These are phyloP conservation scores for Skeletonema potamos DNA, from an alignment of 108 stramenopile genomes.

Conservation along the genomic window DNA sequence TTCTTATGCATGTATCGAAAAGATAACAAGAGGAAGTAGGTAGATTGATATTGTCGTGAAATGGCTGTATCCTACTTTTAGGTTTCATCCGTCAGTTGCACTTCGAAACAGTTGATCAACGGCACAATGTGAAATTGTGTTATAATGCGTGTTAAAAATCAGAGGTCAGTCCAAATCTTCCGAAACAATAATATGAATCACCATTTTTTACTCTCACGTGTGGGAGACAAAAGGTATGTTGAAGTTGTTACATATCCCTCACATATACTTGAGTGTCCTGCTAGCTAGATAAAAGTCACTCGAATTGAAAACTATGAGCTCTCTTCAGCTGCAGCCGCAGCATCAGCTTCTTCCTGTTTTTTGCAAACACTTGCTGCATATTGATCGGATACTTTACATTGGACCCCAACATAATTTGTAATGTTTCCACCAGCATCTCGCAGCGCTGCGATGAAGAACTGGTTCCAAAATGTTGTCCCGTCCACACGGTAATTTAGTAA, in stretches of 20 bases:
- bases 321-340: slow-evolving; percentile 16
- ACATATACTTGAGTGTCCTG: not conserved
- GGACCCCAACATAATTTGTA: slow-evolving; percentile 98
- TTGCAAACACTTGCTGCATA: slow-evolving; percentile 87
- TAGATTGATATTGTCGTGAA: not conserved
- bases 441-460: slow-evolving; percentile 95
- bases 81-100: not conserved
- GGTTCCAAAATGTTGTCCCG: slow-evolving; percentile 98
- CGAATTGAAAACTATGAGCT: not conserved
- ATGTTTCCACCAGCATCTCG: slow-evolving; percentile 88
- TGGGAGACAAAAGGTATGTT: not conserved
- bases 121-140: not conserved
- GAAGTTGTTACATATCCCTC: not conserved
- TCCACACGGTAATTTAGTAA: slow-evolving; percentile 96
- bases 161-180: not conserved
- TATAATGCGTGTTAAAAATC: not conserved
- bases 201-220: not conserved
- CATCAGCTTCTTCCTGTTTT: slow-evolving; percentile 75
- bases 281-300: not conserved
- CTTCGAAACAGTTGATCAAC: not conserved
- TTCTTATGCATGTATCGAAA: no score
- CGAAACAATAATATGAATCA: not conserved
- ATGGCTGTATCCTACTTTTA: not conserved
- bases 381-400: slow-evolving; percentile 90
- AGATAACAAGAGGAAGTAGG: not conserved